Evolutionary conservation across 1,284 basidiomycete genomes (phyloP), one percentile per base, ranked within the genome.

Genomic region (Volvariella volvacea): DNA sequence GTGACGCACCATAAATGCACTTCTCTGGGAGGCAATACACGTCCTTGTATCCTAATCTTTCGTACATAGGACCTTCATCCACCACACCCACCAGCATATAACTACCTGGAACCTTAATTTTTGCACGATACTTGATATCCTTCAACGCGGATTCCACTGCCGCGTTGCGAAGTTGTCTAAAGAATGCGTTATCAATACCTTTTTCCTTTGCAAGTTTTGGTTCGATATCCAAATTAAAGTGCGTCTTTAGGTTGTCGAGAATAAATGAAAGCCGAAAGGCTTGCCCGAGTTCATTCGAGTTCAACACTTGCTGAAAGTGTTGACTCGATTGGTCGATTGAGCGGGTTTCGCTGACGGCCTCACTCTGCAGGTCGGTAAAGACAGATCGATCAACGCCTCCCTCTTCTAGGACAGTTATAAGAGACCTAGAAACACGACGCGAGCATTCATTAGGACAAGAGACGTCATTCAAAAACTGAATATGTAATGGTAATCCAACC

Each of bases 401-500:
- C 44, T 73, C 76, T 53, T 82, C 80, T 2, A 83, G 62, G 30
- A 82, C 63, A 69, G 74, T 79, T 39, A 83, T 69, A 4, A 84
- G 55, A 1, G 76, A 66, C 43, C 76, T 77, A 37, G 17, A 36
- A 22, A 44, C n/a, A 6, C 6, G 12, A 6, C 25, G 12, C 6
- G 6, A 6, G 6, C 6, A 6, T 28, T 28, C 25, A 28, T 28
- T 12, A 38, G 20, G 25, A 37, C 2, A 25, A 45, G 4, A 32
- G 17, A 20, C 12, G 32, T 14, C n/a, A 33, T 25, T 8, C 19
- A 15, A 14, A 16, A 10, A 21, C 15, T 30, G 19, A n/a, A 39
- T n/a, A 52, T 62, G 32, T 43, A n/a, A n/a, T n/a, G n/a, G n/a
- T n/a, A n/a, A n/a, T n/a, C n/a, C n/a, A n/a, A 83, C 83, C 80